Base-by-base conservation (phyloP, 495 filamentous ascomycete species). In the Cudoniella acicularis region DNA sequence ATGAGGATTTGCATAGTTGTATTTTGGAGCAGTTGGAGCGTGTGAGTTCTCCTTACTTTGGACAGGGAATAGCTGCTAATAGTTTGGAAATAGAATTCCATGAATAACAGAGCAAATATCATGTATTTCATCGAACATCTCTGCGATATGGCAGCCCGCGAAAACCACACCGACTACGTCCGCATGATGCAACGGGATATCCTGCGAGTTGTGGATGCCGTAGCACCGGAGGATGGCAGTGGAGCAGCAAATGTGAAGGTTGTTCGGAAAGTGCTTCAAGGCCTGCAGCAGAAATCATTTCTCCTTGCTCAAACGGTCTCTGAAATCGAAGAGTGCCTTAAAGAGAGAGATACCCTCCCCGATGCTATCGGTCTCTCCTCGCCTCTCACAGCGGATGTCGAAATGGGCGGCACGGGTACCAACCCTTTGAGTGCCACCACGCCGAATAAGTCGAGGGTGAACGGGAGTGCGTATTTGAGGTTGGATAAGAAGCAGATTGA, bases 51-150 rank as follows among this genome's bases (percentile, higher is more conserved):
- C 13, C 18, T 46, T 46, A 6, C 8, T 17, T 46, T 46, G 4
- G 13, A 16, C 43, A 27, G 25, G 23, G 56, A 9, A 11, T 25
- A 43, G 2, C 17, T 46, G 22, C 40, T 26, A 53, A 60, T 17
- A 47, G 43, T 47, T 47, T 21, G 43, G 48, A 13, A n/a, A 4
- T 49, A 65, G 83, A 95, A 89, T 65, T 90, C 87, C 61, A 95
- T 98, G 87, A 99, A 99, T 75, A 96, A 86, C 48, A 80, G 93
- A 46, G 95, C 96, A 26, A 99, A 99, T 67, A 96, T 99, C 71
- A 93, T 99, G 88, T 98, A 94, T 75, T 98, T 99, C 77, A 86
- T 98, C 68, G 93, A 98, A 69, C 87, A 91, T 60, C 87, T 99
- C 54, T 90, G 93, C 73, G 93, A 97, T 67, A 83, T 91, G 78